Evolutionary conservation across 345 rosid genomes (phyloP), one percentile per base, ranked within the genome.

Genomic region (Schrenkiella parvula): DNA sequence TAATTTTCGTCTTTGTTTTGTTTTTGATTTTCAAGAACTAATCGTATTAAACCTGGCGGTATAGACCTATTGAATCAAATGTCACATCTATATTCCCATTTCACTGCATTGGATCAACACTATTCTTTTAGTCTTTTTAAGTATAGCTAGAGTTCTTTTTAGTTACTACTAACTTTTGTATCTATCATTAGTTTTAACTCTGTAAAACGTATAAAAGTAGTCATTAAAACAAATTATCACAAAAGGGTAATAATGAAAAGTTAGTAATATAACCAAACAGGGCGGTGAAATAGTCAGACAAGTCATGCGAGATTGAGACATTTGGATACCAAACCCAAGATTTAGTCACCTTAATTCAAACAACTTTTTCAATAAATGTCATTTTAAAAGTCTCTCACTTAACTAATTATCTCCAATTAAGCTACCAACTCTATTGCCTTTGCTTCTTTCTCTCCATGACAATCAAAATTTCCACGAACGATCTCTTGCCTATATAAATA

Each of bases 401-500:
- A 11, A 41, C 14, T n/a, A 5, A 15, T 48, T 18, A 37, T 4
- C 59, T 47, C 10, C 38, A 72, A 43, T 64, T 37, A 64, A 72
- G 57, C 15, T 64, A 72, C 64, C 77, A 64, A 72, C 71, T 54
- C 57, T 64, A 8, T 22, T 23, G 21, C 39, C 15, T 38, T 71
- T 71, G 37, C 64, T 42, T 63, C 43, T 53, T 72, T 37, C 47
- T 72, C 64, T 62, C 22, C 35, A 60, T 48, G 17, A 25, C 66
- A 23, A 23, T 17, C 19, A 58, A 8, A 12, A 47, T 14, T 26
- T 42, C 60, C 32, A 37, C 32, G 18, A 61, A 19, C 68, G n/a
- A n/a, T 51, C 69, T 61, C 68, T 63, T 9, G 62, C 53, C 63
- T 72, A 64, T 72, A 64, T 72, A 64, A 42, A 72, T 64, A 72